phyloP scores from a whole-genome alignment of 345 rosid species.

The Populus pruinosa region DNA sequence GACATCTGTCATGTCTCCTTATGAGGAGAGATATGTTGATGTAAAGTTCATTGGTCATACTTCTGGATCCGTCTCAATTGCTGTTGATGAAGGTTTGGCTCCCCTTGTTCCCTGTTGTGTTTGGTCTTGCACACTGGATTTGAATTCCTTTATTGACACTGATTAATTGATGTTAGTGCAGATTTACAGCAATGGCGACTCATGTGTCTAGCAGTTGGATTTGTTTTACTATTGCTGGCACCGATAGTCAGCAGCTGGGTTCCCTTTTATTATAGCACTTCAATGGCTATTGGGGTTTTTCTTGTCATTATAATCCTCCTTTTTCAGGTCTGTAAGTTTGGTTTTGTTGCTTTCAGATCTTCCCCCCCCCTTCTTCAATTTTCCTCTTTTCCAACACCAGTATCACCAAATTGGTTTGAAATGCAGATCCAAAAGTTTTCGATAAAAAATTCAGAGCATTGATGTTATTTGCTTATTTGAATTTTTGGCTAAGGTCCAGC shows the following conservation, averaged over 20 bases:
- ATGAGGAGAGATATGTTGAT: slow-evolving; percentile 64
- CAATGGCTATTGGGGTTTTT: slow-evolving; percentile 86
- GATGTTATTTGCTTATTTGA: neutral
- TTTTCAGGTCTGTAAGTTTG: slow-evolving; percentile 61
- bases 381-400: neutral
- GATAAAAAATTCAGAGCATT: neutral
- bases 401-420: neutral
- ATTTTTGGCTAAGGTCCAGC: neutral
- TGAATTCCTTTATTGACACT: neutral
- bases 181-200: slow-evolving; percentile 85
- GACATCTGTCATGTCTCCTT: slow-evolving; percentile 75
- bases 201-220: slow-evolving; percentile 59
- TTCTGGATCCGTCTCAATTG: slow-evolving; percentile 46
- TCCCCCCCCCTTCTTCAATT: neutral
- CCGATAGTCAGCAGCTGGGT: slow-evolving; percentile 86
- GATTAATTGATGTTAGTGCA: slow-evolving; percentile 30
- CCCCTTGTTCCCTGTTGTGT: neutral
- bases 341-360: neutral
- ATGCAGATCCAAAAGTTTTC: neutral
- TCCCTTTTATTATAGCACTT: slow-evolving; percentile 89
- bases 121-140: neutral
- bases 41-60: slow-evolving; percentile 52
- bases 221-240: slow-evolving; percentile 58
- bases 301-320: slow-evolving; percentile 73
- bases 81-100: slow-evolving; percentile 55